Percentiles rank a stretch among this genome's conserved stretches.
These are phyloP conservation scores for Magnaporthiopsis rhizophila DNA, from an alignment of 2,329 filamentous ascomycete species.

Conservation along the genomic window DNA sequence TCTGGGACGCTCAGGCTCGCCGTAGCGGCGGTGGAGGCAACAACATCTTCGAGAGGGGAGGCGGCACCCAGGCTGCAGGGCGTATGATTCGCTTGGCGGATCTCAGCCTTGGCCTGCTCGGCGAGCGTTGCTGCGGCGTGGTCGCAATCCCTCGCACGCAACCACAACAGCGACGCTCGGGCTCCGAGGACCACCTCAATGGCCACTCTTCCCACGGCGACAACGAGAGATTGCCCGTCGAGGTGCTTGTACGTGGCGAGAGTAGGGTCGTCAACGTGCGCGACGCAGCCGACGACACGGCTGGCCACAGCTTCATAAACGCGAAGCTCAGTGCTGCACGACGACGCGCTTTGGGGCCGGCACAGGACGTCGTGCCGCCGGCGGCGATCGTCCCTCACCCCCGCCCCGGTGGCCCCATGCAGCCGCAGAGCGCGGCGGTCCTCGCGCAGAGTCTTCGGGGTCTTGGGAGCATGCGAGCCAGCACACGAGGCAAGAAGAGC, in stretches of 20 bases:
- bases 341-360: conserved; percentile 28
- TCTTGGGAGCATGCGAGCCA: conserved; percentile 25
- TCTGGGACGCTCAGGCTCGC: conserved; percentile 53
- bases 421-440: conserved; percentile 23
- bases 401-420: conserved; percentile 28
- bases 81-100: conserved; percentile 49
- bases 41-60: conserved; percentile 37
- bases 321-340: conserved; percentile 26
- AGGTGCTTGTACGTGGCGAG: conserved; percentile 48
- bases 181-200: conserved; percentile 16
- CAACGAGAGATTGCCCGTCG: conserved; percentile 37
- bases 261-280: conserved; percentile 46
- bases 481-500: conserved; percentile 4
- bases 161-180: conserved; percentile 13
- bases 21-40: conserved; percentile 41
- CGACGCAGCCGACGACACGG: conserved; percentile 31
- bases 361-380: conserved; percentile 25
- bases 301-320: conserved; percentile 14
- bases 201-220: conserved; percentile 5
- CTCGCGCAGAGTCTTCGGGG: conserved; percentile 36
- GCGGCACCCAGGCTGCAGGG: conserved; percentile 40
- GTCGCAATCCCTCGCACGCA: conserved; percentile 31
- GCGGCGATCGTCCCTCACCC: conserved; percentile 49
- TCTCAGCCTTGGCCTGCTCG: conserved; percentile 43
- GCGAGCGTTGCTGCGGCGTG: conserved; percentile 48